A percentile compares a stretch with the other conserved stretches of the same genome.
Evolutionary conservation across 2,329 filamentous ascomycete genomes (phyloP).

Genomic region (Hymenoscyphus scutula): DNA sequence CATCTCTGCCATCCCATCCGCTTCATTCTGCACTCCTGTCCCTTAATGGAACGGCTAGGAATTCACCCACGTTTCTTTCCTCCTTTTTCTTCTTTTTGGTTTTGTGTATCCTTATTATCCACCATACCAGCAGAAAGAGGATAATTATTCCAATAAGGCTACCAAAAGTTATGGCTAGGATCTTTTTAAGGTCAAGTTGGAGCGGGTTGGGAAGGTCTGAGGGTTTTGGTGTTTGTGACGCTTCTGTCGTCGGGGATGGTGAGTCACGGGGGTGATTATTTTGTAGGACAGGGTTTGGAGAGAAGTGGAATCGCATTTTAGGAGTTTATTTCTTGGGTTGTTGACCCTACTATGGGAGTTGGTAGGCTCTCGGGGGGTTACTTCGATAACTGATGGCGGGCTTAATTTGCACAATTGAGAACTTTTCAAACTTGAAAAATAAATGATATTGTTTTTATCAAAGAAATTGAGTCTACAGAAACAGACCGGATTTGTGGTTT

Average conservation of each 20-base stretch:
- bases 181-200: neutral
- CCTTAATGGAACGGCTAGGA: neutral
- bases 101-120: neutral
- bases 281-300: neutral
- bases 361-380: too few species aligned
- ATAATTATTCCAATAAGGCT: neutral
- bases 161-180: neutral
- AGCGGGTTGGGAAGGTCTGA: neutral
- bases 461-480: too few species aligned
- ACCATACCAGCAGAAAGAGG: neutral
- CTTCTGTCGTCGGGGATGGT: neutral
- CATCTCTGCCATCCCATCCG: neutral
- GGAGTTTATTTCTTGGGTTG: too few species aligned
- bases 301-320: neutral
- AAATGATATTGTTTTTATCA: too few species aligned
- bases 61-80: neutral
- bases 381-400: too few species aligned
- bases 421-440: too few species aligned
- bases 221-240: neutral
- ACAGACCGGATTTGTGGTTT: too few species aligned
- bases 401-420: too few species aligned
- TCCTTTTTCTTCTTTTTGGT: neutral
- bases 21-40: neutral
- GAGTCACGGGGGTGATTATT: too few species aligned
- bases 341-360: too few species aligned